Evolutionary conservation across 148 eudicot genomes (phyloP).

Genomic region (Rhododendron ferrugineum): DNA sequence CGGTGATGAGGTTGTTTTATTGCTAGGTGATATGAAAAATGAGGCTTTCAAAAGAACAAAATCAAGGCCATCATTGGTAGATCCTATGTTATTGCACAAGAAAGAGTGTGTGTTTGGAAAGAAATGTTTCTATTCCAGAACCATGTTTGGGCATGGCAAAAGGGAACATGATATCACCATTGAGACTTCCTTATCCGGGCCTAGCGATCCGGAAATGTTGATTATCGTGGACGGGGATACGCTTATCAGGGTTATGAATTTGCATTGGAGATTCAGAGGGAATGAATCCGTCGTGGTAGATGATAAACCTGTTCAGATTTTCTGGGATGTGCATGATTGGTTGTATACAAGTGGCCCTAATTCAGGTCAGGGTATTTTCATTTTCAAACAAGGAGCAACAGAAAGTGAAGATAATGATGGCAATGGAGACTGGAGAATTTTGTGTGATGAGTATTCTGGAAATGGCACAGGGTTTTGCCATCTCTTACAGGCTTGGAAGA

Average conservation of each 20-base stretch:
- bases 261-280: conserved; percentile 13
- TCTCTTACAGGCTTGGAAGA: conserved; percentile 10
- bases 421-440: neutral
- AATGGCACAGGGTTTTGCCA: neutral
- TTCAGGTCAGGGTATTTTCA: conserved; percentile 13
- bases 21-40: conserved; percentile 6
- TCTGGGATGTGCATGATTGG: conserved; percentile 13
- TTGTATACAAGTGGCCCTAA: neutral
- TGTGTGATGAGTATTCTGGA: neutral
- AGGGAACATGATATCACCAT: conserved; percentile 4
- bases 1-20: neutral
- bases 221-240: neutral
- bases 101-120: conserved; percentile 3
- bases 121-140: neutral
- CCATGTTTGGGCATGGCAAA: neutral
- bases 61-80: conserved; percentile 6
- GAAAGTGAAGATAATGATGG: neutral
- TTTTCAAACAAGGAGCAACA: neutral
- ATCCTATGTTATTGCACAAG: neutral
- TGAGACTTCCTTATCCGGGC: conserved; percentile 8
- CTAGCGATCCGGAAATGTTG: conserved; percentile 5
- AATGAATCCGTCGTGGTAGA: conserved; percentile 5
- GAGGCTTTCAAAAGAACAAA: conserved; percentile 9
- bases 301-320: neutral
- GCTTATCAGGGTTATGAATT: neutral